Evolutionary conservation across 1,139 yeast species (phyloP).

Genomic region (Pichia sp.): DNA sequence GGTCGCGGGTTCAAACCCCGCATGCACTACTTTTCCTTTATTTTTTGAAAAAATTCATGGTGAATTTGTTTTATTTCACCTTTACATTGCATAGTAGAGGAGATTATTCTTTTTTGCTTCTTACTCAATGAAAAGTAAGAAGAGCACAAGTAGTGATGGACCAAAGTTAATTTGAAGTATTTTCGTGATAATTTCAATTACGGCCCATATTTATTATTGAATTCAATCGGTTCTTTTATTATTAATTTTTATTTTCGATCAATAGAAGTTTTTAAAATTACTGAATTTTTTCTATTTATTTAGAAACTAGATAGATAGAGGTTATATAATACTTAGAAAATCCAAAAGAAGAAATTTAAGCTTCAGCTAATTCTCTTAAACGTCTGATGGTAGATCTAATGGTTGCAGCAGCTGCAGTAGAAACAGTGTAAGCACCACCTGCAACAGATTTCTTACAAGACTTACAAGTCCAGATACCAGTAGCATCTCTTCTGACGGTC

Average conservation of each 20-base stretch:
- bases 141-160: too few species aligned
- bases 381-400: slow-evolving; percentile 99
- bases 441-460: slow-evolving; percentile 96
- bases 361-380: slow-evolving; percentile 99
- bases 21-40: slow-evolving; percentile 27
- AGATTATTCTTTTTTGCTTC: too few species aligned
- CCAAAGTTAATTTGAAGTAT: too few species aligned
- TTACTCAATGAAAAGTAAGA: too few species aligned
- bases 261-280: too few species aligned
- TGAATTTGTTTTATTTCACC: slow-evolving; percentile 3
- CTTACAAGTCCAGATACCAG: slow-evolving; percentile 98
- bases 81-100: background rate
- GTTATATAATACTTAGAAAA: slow-evolving; percentile 10
- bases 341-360: slow-evolving; percentile 42
- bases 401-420: slow-evolving; percentile 99
- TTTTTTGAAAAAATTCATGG: too few species aligned
- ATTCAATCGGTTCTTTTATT: too few species aligned
- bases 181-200: too few species aligned
- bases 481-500: slow-evolving; percentile 95
- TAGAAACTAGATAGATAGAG: slow-evolving; percentile 5
- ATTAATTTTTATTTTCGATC: too few species aligned
- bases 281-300: slow-evolving; percentile 7
- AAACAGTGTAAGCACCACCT: slow-evolving; percentile 99
- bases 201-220: too few species aligned
- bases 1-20: slow-evolving; percentile 36